phyloP scores from a whole-genome alignment of 352 stramenopile species.

The Blastocystis hominis region DNA sequence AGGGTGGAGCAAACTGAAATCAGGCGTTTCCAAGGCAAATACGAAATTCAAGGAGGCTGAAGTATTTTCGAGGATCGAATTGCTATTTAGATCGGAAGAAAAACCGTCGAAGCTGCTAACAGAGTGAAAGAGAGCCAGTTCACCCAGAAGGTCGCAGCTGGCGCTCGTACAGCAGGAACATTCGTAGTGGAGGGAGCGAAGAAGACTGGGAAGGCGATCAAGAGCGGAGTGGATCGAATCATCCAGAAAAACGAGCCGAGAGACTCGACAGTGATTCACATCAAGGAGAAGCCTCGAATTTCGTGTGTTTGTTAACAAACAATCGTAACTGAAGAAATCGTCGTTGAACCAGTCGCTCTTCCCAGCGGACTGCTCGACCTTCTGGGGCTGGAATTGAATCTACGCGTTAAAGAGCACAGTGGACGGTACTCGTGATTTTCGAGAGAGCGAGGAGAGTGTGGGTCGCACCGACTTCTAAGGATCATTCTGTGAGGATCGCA shows the following conservation, averaged over 20 bases:
- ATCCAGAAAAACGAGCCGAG: neutral
- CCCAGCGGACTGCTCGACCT: neutral
- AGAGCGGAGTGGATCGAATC: neutral
- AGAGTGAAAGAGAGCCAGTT: conserved; percentile 15
- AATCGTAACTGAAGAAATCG: conserved; percentile 42
- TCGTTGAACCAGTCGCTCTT: conserved; percentile 53
- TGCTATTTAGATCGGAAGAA: neutral
- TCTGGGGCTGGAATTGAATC: conserved; percentile 10
- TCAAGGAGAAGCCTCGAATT: neutral
- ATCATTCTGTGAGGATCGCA: neutral
- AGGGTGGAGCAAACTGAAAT: neutral
- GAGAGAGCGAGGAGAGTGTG: conserved; percentile 31
- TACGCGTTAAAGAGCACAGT: neutral
- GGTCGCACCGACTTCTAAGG: conserved; percentile 4
- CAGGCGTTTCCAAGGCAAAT: neutral
- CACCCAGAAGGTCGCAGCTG: neutral
- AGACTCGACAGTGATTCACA: neutral
- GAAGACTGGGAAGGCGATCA: neutral
- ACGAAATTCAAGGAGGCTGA: conserved; percentile 10
- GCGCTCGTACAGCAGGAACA: neutral
- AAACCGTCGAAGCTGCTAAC: neutral
- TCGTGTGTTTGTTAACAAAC: neutral
- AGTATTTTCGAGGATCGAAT: neutral
- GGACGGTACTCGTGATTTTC: neutral
- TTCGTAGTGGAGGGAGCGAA: conserved; percentile 16